Evolutionary conservation across 1,284 basidiomycete species (phyloP), one percentile per base, ranked within the genome.

Genomic region (Moniliophthora roreri): DNA sequence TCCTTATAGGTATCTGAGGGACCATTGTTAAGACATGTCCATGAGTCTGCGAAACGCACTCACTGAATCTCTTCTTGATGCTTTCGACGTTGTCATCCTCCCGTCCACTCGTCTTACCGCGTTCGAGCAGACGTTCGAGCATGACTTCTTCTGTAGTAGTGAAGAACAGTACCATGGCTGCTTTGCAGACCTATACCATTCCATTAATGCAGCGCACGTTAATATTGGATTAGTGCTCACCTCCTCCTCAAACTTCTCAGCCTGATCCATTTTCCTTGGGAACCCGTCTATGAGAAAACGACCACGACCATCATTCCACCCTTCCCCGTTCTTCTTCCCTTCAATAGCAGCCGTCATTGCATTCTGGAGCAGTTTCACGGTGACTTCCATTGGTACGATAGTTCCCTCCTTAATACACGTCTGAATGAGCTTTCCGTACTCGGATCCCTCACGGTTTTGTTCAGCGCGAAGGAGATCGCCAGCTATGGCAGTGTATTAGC

Each of bases 211-310:
- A 26, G 38, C 26, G 15, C 18, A 11, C 28, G 28, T 32, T 32
- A 48, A 40, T 39, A 47, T 9, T 45, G 35, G 26, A 36, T 28
- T 50, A 44, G 11, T 16, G 73, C 83, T 62, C 63, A 95, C 95
- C 47, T 85, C 81, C 65, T 92, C 78, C 66, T 99, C 97, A 66
- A 99, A 99, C 71, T 88, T 88, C 66, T 89, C 62, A 0, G 96
- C 96, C 74, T 99, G 97, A 70, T 99, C 97, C 93, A 99, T 95
- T 79, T 98, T 93, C 57, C 97, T 82, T 42, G 97, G 97, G 76
- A 99, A 99, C 3, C 97, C 97, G 62, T 99, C 97, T 61, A 99
- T 89, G 59, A 99, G 80, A 79, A 99, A 99, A 46, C 93, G 84
- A 37, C 91, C 92, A 55, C 77, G 78, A 38, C 89, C 92, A 48